Conservation (phyloP, 2,329 filamentous ascomycete genomes). For the Sordariomycetes sp. region DNA sequence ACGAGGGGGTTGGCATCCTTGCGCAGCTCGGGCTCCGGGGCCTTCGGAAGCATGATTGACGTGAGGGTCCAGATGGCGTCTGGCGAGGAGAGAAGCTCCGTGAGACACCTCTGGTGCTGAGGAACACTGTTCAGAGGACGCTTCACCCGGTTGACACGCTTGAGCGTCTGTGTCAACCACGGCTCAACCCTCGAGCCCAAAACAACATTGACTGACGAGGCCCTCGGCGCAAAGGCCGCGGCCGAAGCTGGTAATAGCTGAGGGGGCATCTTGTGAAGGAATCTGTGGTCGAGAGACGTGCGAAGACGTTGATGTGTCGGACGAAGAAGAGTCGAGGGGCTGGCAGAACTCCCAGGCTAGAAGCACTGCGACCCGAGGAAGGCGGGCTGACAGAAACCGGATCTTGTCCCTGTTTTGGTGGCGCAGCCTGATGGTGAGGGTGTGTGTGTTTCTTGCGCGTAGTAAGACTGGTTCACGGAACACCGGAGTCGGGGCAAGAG, state of each 20-base stretch:
- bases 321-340: background rate
- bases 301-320: background rate
- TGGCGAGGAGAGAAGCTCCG: conserved; percentile 79
- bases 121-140: conserved; percentile 93
- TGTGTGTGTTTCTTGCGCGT: conserved; percentile 7
- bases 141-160: conserved; percentile 94
- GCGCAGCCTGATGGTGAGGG: background rate
- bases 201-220: conserved; percentile 87
- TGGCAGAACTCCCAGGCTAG: background rate
- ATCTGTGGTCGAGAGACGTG: background rate
- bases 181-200: conserved; percentile 85
- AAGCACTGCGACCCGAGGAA: background rate
- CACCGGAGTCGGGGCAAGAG: conserved; percentile 5
- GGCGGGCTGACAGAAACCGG: background rate
- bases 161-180: conserved; percentile 93
- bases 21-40: conserved; percentile 73
- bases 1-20: conserved; percentile 72
- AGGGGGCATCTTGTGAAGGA: conserved; percentile 60
- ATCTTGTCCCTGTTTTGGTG: background rate
- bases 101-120: conserved; percentile 91
- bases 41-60: conserved; percentile 86
- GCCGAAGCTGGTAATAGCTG: conserved; percentile 91
- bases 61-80: conserved; percentile 93
- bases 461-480: conserved; percentile 4
- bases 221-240: conserved; percentile 86